A percentile compares a stretch with the other conserved stretches of the same genome.
Conservation (phyloP, 148 eudicot species). For the Rhododendron molle region DNA sequence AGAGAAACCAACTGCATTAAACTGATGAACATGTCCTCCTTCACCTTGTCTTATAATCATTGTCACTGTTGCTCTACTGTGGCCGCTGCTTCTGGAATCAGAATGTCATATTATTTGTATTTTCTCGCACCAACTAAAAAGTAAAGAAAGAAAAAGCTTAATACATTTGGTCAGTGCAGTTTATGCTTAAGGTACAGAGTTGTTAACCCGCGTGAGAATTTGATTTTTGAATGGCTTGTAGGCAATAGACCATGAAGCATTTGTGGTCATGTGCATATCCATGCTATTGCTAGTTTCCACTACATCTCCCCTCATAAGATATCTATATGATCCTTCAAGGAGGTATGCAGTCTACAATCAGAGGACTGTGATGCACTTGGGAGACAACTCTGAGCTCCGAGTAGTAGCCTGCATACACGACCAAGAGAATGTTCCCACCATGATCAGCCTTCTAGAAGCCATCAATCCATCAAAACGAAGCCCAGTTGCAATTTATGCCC, state of each 20-base stretch:
- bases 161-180: not conserved
- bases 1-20: not conserved
- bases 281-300: conserved; percentile 1
- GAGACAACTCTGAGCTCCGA: conserved; percentile 14
- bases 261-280: conserved; percentile 11
- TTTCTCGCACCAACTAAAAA: not conserved
- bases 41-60: not conserved
- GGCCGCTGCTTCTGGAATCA: not conserved
- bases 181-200: not conserved
- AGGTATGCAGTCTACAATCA: conserved; percentile 14
- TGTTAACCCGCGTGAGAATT: not conserved
- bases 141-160: not conserved
- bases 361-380: conserved; percentile 13
- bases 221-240: conserved; percentile 4
- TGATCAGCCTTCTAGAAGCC: conserved; percentile 17
- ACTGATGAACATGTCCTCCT: not conserved
- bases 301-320: conserved; percentile 3
- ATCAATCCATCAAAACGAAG: conserved; percentile 17
- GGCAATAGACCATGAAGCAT: conserved; percentile 10
- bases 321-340: conserved; percentile 17
- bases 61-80: not conserved
- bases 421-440: conserved; percentile 13
- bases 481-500: conserved; percentile 12
- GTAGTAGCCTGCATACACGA: conserved; percentile 11
- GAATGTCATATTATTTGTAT: not conserved